Evolutionary conservation across 208 protist species (phyloP).

Genomic region (Crithidia bombi): DNA sequence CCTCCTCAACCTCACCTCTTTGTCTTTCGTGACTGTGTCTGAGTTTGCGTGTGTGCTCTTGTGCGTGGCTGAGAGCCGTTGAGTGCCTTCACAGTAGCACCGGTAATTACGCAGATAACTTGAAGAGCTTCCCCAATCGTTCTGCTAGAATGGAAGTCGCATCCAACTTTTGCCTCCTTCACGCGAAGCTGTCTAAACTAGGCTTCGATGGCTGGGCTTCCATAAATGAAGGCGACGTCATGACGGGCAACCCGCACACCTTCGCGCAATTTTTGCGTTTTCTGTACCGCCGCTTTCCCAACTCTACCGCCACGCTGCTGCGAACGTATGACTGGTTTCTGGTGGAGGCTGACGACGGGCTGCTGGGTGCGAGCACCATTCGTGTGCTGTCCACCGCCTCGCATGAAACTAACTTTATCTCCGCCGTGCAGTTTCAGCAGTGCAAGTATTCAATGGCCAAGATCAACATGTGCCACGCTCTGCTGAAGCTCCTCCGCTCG

Average conservation of each 20-base stretch:
- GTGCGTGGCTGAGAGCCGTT: too few species aligned
- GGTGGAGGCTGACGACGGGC: slow-evolving; percentile 40
- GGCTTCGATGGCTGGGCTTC: slow-evolving; percentile 47
- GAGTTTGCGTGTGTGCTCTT: too few species aligned
- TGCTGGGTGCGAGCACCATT: slow-evolving; percentile 31
- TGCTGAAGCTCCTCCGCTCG: slow-evolving; percentile 33
- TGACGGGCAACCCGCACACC: slow-evolving; percentile 45
- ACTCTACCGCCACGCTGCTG: slow-evolving; percentile 33
- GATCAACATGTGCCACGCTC: slow-evolving; percentile 43
- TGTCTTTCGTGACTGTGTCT: too few species aligned
- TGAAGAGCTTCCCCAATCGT: too few species aligned
- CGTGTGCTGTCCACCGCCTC: slow-evolving; percentile 35
- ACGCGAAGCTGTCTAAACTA: slow-evolving; percentile 46
- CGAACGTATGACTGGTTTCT: slow-evolving; percentile 53
- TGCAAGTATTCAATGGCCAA: slow-evolving; percentile 47
- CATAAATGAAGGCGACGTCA: slow-evolving; percentile 46
- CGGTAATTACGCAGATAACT: too few species aligned
- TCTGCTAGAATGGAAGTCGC: slow-evolving; percentile 25
- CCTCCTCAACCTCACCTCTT: too few species aligned
- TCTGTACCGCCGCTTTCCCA: slow-evolving; percentile 38
- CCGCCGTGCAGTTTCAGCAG: slow-evolving; percentile 37
- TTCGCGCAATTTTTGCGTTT: slow-evolving; percentile 58
- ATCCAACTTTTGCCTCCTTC: slow-evolving; percentile 41
- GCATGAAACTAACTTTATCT: slow-evolving; percentile 20
- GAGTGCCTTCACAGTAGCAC: too few species aligned